Evolutionary conservation across 345 rosid genomes (phyloP).

Genomic region (Mercurialis annua): DNA sequence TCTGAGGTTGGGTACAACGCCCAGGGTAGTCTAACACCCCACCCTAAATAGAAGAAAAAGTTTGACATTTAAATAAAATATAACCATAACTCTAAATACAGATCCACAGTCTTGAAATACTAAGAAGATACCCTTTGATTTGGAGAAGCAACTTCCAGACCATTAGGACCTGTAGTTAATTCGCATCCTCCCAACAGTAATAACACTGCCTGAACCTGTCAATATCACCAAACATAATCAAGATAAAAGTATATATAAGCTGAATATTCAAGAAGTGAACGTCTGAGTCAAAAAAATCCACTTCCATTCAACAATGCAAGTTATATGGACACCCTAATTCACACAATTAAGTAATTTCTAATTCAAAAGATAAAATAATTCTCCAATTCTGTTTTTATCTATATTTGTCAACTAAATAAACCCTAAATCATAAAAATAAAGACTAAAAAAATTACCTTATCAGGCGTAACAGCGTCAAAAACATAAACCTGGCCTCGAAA

Average conservation of each 20-base stretch:
- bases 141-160: constrained; percentile 52
- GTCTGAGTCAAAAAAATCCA: too few species aligned
- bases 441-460: constrained; percentile 48
- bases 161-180: constrained; percentile 54
- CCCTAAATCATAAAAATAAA: not conserved
- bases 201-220: constrained; percentile 76
- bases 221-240: not conserved
- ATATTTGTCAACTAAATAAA: not conserved
- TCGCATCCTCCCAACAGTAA: constrained; percentile 76
- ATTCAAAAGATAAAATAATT: not conserved
- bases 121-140: constrained; percentile 46
- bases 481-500: constrained; percentile 92
- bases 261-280: too few species aligned
- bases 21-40: constrained; percentile 49
- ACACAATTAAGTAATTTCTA: not conserved
- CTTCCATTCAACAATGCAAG: not conserved
- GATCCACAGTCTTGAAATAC: not conserved
- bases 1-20: constrained; percentile 70
- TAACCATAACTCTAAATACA: constrained; percentile 1
- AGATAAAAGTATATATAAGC: not conserved
- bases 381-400: not conserved
- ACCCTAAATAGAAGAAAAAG: constrained; percentile 36
- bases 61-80: not conserved
- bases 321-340: not conserved
- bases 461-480: constrained; percentile 73